Base-by-base conservation (phyloP, 202 grass and related monocot genomes). In the Saccharum hybrid region DNA sequence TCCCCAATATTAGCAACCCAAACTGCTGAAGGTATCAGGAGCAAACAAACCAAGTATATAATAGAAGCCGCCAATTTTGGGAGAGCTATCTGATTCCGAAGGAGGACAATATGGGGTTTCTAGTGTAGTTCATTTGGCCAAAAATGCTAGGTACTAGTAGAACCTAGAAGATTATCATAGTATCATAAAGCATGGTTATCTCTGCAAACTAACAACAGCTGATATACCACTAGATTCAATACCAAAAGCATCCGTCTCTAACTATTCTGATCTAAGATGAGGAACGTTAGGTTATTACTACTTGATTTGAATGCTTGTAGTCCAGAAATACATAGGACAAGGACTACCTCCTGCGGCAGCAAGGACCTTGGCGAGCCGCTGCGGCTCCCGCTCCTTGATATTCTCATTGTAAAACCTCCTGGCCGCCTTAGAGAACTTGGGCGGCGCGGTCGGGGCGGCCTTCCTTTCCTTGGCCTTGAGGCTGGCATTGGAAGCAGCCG, bases 331-430 rank as follows among this genome's bases (percentile, higher is more conserved):
- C 19, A 76, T 28, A 74, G 28, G 26, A 31, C 1, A 38, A 57
- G 36, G 46, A 54, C 1, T 90, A 92, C 93, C 96, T 92, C 96
- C 96, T 73, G 93, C 91, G 8, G 93, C 87, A 1, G 96, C 92
- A 46, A 98, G 89, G 84, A 88, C 87, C 40, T 98, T 98, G 68
- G 91, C 92, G 8, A 95, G 90, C 15, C 96, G 80, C 85, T 94
- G 88, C 45, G 84, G 82, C 78, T 91, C 83, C 5, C 14, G 7
- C 61, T 98, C 90, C 77, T 60, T 63, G 57, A 93, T 79, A 45
- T 94, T 90, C 81, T 96, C 90, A 63, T 96, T 96, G 81, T 98
- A 98, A 83, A 94, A 98, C 72, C 95, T 85, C 72, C 95, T 94
- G 2, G 92, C 92, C 2, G 96, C 96, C 91, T 98, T 98, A n/a